A percentile compares a stretch with the other conserved stretches of the same genome.
Evolutionary conservation across 2,329 filamentous ascomycete genomes (phyloP).

Genomic region (Zymoseptoria pseudotritici): DNA sequence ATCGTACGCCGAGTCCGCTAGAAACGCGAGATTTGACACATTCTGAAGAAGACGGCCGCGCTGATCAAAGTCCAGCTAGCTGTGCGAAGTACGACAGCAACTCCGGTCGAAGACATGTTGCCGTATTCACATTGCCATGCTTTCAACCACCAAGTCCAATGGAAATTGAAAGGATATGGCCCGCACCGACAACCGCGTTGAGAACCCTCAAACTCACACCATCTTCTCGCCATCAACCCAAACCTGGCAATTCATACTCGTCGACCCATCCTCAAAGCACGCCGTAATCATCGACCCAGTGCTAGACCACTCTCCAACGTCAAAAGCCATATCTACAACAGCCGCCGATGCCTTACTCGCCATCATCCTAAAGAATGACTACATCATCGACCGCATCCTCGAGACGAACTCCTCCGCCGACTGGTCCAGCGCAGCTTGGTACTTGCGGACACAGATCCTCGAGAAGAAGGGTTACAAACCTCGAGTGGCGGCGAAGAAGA

Average conservation of each 20-base stretch:
- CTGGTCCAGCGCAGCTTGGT: slow-evolving; percentile 52
- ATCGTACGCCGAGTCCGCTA: background rate
- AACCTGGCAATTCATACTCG: slow-evolving; percentile 56
- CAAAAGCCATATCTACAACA: slow-evolving; percentile 40
- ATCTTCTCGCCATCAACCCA: slow-evolving; percentile 37
- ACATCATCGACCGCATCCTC: slow-evolving; percentile 47
- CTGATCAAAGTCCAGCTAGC: no score
- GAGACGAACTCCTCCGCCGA: slow-evolving; percentile 59
- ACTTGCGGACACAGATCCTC: slow-evolving; percentile 44
- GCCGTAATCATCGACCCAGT: slow-evolving; percentile 58
- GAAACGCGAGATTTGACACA: background rate
- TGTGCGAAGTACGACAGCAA: background rate
- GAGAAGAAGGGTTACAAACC: slow-evolving; percentile 33
- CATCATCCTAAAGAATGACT: slow-evolving; percentile 38
- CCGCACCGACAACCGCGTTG: background rate
- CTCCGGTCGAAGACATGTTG: background rate
- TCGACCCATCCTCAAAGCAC: slow-evolving; percentile 41
- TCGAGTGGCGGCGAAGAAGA: slow-evolving; percentile 47
- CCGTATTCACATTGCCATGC: background rate
- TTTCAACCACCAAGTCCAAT: background rate
- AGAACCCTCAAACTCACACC: slow-evolving; percentile 24
- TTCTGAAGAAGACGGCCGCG: background rate
- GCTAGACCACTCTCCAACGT: slow-evolving; percentile 47
- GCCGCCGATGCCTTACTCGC: slow-evolving; percentile 48
- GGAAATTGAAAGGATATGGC: background rate